Base-by-base conservation (phyloP, 2,329 filamentous ascomycete species). In the Hypoxylon sp. region DNA sequence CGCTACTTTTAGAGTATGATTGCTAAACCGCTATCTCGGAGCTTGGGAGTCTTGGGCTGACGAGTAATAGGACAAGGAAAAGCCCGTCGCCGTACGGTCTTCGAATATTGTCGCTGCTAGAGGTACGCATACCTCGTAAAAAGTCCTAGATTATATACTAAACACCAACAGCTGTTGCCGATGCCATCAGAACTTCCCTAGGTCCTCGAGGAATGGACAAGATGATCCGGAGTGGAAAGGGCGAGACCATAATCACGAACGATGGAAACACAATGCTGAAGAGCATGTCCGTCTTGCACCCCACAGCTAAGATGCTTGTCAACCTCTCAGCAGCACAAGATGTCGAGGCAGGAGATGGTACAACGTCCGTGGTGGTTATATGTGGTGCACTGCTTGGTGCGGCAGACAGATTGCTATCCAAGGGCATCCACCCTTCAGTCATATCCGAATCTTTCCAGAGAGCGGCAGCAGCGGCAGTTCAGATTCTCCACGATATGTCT, bases 191-290 rank as follows among this genome's bases (percentile, higher is more conserved):
- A 85, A 98, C 95, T 27, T 98, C 96, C 68, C 87, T 99, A 73
- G 96, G 96, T 70, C 96, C 96, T 71, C 90, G 96, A 81, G 96
- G 96, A 78, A 97, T 97, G 94, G 94, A 97, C 84, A 97, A 97
- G 86, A 97, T 97, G 94, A 98, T 99, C 75, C 92, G 96, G 85
- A 96, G 91, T 65, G 92, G 94, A 79, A 97, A 93, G 83, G 96
- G 95, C 82, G 93, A 97, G 81, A 97, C 94, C 63, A 96, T 98
- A 80, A 99, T 99, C 83, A 99, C 96, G 77, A 99, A 99, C 85
- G 96, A 99, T 82, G 96, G 96, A 80, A 97, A 96, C 84, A 99
- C 96, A 62, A 99, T 99, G 95, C 84, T 99, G 77, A 97, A 92
- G 84, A 95, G 95, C 85, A 98, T 99, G 96, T 92, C 93, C 71